These are phyloP conservation scores for Pseudocercospora musae DNA, from an alignment of 2,329 filamentous ascomycete genomes.

Conservation along the genomic window DNA sequence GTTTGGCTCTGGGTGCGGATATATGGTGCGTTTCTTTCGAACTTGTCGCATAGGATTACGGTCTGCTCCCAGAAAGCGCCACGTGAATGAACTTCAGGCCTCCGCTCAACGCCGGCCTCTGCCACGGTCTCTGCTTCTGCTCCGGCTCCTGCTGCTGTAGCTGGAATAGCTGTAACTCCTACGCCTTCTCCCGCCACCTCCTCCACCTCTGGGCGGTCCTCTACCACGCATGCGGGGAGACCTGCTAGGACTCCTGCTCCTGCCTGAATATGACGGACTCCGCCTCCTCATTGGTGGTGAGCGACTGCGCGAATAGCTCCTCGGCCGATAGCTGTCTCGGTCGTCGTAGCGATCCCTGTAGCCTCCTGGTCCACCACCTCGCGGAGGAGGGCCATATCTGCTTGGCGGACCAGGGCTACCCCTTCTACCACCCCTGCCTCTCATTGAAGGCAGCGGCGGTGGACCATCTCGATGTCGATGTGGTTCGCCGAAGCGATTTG, in stretches of 20 bases:
- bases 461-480: conserved; percentile 32
- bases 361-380: conserved; percentile 27
- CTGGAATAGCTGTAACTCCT: conserved; percentile 20
- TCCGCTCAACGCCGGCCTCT: conserved; percentile 23
- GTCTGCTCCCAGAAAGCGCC: not conserved
- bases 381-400: conserved; percentile 17
- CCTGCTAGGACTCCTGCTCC: conserved; percentile 33
- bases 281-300: conserved; percentile 25
- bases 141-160: conserved; percentile 24
- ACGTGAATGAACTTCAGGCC: not conserved
- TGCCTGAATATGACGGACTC: conserved; percentile 36
- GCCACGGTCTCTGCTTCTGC: conserved; percentile 26
- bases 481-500: conserved; percentile 45
- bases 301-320: conserved; percentile 23
- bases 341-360: conserved; percentile 33
- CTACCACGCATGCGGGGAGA: conserved; percentile 22
- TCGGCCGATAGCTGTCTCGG: conserved; percentile 28
- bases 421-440: conserved; percentile 23
- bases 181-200: conserved; percentile 15
- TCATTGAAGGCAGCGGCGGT: conserved; percentile 27
- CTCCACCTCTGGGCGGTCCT: conserved; percentile 16
- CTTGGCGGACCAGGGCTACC: conserved; percentile 25
- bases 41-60: not conserved
- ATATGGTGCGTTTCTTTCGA: not conserved
- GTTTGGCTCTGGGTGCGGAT: not conserved